Percentiles rank a stretch among this genome's conserved stretches.
phyloP scores from a whole-genome alignment of 1,284 basidiomycete genomes.

The Sanghuangporus weigelae region DNA sequence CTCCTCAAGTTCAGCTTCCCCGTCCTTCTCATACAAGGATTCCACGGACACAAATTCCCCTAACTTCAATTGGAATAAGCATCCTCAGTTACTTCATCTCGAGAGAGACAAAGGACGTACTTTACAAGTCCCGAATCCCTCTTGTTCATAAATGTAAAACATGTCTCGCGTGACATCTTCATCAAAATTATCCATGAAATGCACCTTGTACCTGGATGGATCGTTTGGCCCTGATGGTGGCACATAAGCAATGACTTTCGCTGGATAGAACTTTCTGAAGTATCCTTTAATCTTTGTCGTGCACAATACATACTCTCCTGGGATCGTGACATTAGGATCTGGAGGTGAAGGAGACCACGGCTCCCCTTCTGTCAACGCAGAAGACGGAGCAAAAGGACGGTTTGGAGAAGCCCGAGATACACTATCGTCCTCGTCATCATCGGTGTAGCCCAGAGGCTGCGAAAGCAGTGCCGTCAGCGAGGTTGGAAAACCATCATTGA shows the following conservation, averaged over 20 bases:
- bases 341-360: conserved; percentile 36
- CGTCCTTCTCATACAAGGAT: conserved; percentile 10
- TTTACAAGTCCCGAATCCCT: conserved; percentile 53
- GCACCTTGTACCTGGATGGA: conserved; percentile 41
- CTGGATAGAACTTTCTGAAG: conserved; percentile 57
- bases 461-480: conserved; percentile 7
- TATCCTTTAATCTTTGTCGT: conserved; percentile 18
- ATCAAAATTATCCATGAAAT: conserved; percentile 48
- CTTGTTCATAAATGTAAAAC: conserved; percentile 53
- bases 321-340: conserved; percentile 48
- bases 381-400: conserved; percentile 24
- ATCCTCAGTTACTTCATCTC: background rate
- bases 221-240: conserved; percentile 33
- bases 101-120: conserved; percentile 29
- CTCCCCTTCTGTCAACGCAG: conserved; percentile 12
- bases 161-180: conserved; percentile 38
- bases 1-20: conserved; percentile 12
- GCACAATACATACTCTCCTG: conserved; percentile 59
- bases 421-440: conserved; percentile 25
- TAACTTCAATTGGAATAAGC: conserved; percentile 31
- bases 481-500: conserved; percentile 13
- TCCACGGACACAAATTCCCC: conserved; percentile 40
- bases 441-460: background rate
- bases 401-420: conserved; percentile 29
- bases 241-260: conserved; percentile 48